Evolutionary conservation across 805 yeast genomes (phyloP).

Genomic region (Metschnikowia drakensbergensis): DNA sequence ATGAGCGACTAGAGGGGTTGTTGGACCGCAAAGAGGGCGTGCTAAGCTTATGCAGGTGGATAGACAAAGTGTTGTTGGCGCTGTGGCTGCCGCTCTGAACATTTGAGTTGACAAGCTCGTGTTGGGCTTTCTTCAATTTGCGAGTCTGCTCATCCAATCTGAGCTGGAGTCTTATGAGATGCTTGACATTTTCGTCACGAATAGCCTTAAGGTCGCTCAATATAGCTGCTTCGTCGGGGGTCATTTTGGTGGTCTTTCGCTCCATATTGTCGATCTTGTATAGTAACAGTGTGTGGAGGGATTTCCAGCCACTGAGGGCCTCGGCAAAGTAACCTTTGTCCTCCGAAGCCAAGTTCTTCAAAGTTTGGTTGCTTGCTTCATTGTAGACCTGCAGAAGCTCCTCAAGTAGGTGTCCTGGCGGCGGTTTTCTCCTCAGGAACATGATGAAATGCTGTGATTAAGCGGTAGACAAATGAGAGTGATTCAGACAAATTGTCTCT

Average conservation of each 20-base stretch:
- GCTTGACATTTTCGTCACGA: slow-evolving; percentile 42
- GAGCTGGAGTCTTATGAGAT: slow-evolving; percentile 38
- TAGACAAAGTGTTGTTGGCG: neutral
- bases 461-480: neutral
- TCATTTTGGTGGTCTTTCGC: slow-evolving; percentile 31
- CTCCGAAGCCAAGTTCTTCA: slow-evolving; percentile 55
- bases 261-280: slow-evolving; percentile 54
- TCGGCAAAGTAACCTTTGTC: slow-evolving; percentile 49
- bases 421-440: slow-evolving; percentile 57
- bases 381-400: slow-evolving; percentile 58
- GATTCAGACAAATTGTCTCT: neutral
- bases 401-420: slow-evolving; percentile 47
- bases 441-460: slow-evolving; percentile 22
- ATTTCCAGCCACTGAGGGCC: slow-evolving; percentile 71
- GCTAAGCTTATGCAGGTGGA: slow-evolving; percentile 18
- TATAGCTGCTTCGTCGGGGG: slow-evolving; percentile 14
- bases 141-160: slow-evolving; percentile 33
- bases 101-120: neutral
- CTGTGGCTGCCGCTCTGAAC: neutral
- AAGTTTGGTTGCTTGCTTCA: slow-evolving; percentile 56
- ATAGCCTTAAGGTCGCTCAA: slow-evolving; percentile 31
- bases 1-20: slow-evolving; percentile 13
- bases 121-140: slow-evolving; percentile 8
- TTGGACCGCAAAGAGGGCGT: slow-evolving; percentile 26
- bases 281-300: slow-evolving; percentile 58